Evolutionary conservation across 495 filamentous ascomycete genomes (phyloP).

Genomic region (Niebla homalea): DNA sequence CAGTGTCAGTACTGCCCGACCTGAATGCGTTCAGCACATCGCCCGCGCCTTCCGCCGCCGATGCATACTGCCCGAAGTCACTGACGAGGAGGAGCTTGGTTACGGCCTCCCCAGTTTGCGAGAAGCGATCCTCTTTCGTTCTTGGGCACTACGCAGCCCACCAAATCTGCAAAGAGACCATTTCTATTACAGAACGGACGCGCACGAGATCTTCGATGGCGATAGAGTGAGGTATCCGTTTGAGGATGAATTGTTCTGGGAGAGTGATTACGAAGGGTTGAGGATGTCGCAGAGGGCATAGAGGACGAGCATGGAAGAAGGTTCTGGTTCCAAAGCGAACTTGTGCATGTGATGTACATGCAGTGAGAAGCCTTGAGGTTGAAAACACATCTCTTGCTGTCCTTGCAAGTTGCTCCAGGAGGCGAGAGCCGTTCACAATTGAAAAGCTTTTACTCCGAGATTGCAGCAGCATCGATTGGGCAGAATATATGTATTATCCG

Average conservation of each 20-base stretch:
- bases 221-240: slow-evolving; percentile 10
- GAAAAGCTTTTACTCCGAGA: no score
- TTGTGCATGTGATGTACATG: no score
- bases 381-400: no score
- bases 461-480: no score
- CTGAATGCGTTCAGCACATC: slow-evolving; percentile 3
- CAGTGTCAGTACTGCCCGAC: background rate
- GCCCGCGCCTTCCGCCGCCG: slow-evolving; percentile 11
- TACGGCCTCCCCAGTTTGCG: background rate
- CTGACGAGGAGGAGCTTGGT: background rate
- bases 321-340: no score
- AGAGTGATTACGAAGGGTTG: slow-evolving; percentile 4
- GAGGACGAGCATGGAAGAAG: no score
- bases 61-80: slow-evolving; percentile 8
- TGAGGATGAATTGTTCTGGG: slow-evolving; percentile 16
- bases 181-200: background rate
- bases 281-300: background rate
- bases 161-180: background rate
- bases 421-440: no score
- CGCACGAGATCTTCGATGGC: slow-evolving; percentile 5
- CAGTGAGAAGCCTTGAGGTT: no score
- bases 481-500: no score
- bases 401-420: no score
- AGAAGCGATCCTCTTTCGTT: slow-evolving; percentile 15
- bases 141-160: slow-evolving; percentile 14